Base-by-base conservation (phyloP, 768 basidiomycete genomes). In the Gymnopilus junonius region DNA sequence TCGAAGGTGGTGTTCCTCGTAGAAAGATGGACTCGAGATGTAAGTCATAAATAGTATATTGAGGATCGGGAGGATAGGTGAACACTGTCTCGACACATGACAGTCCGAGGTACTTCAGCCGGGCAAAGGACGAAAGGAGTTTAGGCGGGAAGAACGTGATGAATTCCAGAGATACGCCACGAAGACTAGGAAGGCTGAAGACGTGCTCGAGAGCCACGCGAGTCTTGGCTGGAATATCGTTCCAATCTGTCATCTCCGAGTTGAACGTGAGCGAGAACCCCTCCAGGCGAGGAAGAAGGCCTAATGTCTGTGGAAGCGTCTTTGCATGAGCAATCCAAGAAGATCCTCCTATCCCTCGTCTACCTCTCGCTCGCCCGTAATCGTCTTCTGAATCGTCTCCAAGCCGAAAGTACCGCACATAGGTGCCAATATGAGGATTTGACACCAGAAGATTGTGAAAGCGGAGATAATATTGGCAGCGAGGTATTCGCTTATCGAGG, bases 301-400 rank as follows among this genome's bases (percentile, higher is more conserved):
- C 35, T 0, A 71, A 58, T 0, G 63, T 67, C 7, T 56, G 53
- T 4, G 65, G 67, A 8, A 71, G 59, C 1, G 63, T 62, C 27
- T 65, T 65, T 31, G 63, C 54, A 23, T 58, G 27, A 7, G 53
- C 29, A 8, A 66, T 51, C 67, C 67, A 68, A 3, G 58, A 62
- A 5, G 8, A 11, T 35, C 34, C 34, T 35, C 21, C 60, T 20
- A 40, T 14, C n/a, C 42, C 35, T 21, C 32, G 43, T 32, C 51
- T 21, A 15, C 61, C 37, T 8, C 35, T 42, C 4, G 27, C 23
- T 14, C 31, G 32, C 7, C 54, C 39, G 29, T 55, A 34, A 27
- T 71, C 70, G 29, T 71, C 70, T 46, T 69, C 68, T 8, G 65
- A 42, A 29, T 69, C 68, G 50, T 71, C 70, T 2, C 68, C 70